Base-by-base conservation (phyloP, 306 rosid species). In the Gleditsia sinensis region DNA sequence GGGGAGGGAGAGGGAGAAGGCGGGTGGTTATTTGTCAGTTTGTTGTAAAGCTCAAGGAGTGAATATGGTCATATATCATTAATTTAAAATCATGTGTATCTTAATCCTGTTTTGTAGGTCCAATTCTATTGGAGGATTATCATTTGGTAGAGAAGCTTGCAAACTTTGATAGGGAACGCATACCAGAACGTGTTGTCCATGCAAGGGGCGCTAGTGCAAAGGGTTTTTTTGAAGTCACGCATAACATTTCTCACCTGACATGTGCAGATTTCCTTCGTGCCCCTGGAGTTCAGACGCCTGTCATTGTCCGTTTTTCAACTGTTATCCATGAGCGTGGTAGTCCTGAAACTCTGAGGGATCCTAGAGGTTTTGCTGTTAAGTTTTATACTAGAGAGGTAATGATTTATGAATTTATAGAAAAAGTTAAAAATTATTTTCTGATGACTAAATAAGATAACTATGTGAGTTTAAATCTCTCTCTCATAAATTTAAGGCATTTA, bases 261-360 rank as follows among this genome's bases (percentile, higher is more conserved):
- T 90, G 92, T 75, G 97, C 97, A 0, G 97, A 92, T 78, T 92
- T 92, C 81, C 96, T 92, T 63, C 87, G 94, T 17, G 93, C 94
- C 33, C 96, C 96, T n/a, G 97, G 97, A 45, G 96, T 88, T 67
- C 93, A 92, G 85, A 92, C 97, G 0, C 96, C 97, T 17, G 81
- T 90, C 58, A 88, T 92, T 75, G 90, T 88, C 27, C 96, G 96
- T 59, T 92, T 92, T 83, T 92, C 96, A 43, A 90, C 97, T n/a
- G 96, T 90, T 23, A 86, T 90, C 79, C 96, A 90, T 21, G 97
- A 92, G 88, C 96, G 96, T 66, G 97, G 92, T 67, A 90, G 97
- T 88, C 97, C 97, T 57, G 96, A 92, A 81, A 85, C 96, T 58
- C 30, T 92, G 69, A 88, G 96, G 72, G 97, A 92, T 51, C 97